Percentiles rank a stretch among this genome's conserved stretches.
Conservation (phyloP, 2,329 filamentous ascomycete genomes). For the Colletotrichum lindemuthianum region DNA sequence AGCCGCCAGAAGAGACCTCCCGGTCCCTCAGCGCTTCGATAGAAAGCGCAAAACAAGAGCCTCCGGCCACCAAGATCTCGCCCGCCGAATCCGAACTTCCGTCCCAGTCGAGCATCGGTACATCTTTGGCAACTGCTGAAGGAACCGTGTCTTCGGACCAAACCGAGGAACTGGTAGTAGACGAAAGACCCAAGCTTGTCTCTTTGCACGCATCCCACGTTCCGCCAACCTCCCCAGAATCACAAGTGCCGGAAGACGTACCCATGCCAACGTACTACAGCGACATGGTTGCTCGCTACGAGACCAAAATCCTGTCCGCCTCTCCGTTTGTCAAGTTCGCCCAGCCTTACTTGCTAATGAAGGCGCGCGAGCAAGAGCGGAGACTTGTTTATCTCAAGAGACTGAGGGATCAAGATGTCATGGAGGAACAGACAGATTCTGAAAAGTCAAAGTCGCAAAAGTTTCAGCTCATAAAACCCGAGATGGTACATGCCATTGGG, state of each 20-base stretch:
- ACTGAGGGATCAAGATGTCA: constrained; percentile 79
- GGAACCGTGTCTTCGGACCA: constrained; percentile 43
- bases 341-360: constrained; percentile 92
- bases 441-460: constrained; percentile 74
- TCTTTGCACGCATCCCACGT: constrained; percentile 55
- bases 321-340: constrained; percentile 97
- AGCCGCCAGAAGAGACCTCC: constrained; percentile 49
- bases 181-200: constrained; percentile 43
- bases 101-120: constrained; percentile 31
- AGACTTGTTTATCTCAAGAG: constrained; percentile 83
- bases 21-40: constrained; percentile 44
- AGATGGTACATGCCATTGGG: constrained; percentile 90
- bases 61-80: constrained; percentile 47
- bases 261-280: constrained; percentile 94
- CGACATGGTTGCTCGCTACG: constrained; percentile 91
- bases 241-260: constrained; percentile 77
- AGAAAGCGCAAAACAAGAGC: constrained; percentile 41
- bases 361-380: constrained; percentile 89
- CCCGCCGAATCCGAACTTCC: constrained; percentile 46
- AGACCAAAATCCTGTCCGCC: constrained; percentile 91
- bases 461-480: constrained; percentile 91
- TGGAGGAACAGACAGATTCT: constrained; percentile 64
- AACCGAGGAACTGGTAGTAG: constrained; percentile 35
- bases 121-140: constrained; percentile 37
- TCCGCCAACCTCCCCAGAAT: constrained; percentile 56